A percentile compares a stretch with the other conserved stretches of the same genome.
Conservation (phyloP, 2,329 filamentous ascomycete species). For the Ceratocystis cacaofunesta region DNA sequence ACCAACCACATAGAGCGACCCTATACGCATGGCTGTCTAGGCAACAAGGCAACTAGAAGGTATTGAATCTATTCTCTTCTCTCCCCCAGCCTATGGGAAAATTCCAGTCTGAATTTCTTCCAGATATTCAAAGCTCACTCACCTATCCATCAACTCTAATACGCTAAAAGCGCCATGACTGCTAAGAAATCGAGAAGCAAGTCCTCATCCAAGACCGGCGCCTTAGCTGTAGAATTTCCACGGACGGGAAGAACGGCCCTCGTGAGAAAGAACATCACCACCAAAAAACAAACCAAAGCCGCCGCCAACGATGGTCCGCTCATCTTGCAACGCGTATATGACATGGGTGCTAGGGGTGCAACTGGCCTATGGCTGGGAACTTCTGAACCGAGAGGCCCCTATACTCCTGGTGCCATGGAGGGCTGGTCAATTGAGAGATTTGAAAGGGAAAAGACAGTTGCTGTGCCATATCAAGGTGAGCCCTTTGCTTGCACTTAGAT, state of each 20-base stretch:
- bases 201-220: not conserved
- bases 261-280: not conserved
- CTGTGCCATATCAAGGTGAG: constrained; percentile 5
- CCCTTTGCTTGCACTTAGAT: not conserved
- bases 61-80: too few species aligned
- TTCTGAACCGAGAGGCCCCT: constrained; percentile 2
- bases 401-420: constrained; percentile 7
- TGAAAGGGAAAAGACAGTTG: not conserved
- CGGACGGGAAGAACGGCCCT: not conserved
- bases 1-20: too few species aligned
- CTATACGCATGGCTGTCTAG: too few species aligned
- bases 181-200: too few species aligned
- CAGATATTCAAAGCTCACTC: not conserved
- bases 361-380: constrained; percentile 14
- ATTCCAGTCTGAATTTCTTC: not conserved
- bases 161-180: not conserved
- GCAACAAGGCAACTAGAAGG: too few species aligned
- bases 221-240: not conserved
- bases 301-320: not conserved
- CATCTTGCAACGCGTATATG: not conserved
- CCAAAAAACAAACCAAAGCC: not conserved
- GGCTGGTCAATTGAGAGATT: constrained; percentile 7
- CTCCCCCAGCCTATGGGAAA: too few species aligned
- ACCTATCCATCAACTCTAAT: not conserved
- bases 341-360: not conserved